Evolutionary conservation across 2,329 filamentous ascomycete genomes (phyloP), one percentile per base, ranked within the genome.

Genomic region (Sporothrix schenckii): DNA sequence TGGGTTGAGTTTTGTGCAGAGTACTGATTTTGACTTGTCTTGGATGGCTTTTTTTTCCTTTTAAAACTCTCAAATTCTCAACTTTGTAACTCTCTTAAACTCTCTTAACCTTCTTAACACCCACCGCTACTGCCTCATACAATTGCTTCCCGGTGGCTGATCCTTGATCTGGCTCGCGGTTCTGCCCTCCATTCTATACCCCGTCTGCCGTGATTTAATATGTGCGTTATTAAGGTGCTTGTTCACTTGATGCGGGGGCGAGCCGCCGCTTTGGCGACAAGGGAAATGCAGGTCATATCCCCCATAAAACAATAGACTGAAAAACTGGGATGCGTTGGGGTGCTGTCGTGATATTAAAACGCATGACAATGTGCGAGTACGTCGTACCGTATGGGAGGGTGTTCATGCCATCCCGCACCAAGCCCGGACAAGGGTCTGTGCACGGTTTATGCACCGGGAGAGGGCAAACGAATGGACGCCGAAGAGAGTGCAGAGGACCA

Each of bases 351-450:
- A 3, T 34, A 7, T 5, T 1, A 34, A 34, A 2, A 34, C 34
- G 34, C 34, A 34, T 34, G 7, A 9, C 34, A 34, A 34, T 34
- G 34, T 24, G 24, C 24, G 24, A 24, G 24, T 9, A 34, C 34
- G 34, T 34, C 4, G 7, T 34, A 34, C 34, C 34, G 34, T 34
- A 30, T 49, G 60, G 41, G 44, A 65, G 41, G 24, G 41, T 30
- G 41, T 50, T 65, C 61, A 34, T 65, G 61, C 47, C 44, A 66
- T 66, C 39, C 58, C 58, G 39, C 58, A 63, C 39, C 21, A 63
- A 34, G 13, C n/a, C 54, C n/a, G 11, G 21, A n/a, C 58, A 47
- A 16, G 58, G 39, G 61, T 52, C 47, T 13, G 61, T 66, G 58
- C 58, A 27, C 41, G 13, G 4, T 47, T 63, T 47, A 44, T 63